A percentile compares a stretch with the other conserved stretches of the same genome.
phyloP scores from a whole-genome alignment of 2,329 filamentous ascomycete genomes.

The Beauveria medogensis region DNA sequence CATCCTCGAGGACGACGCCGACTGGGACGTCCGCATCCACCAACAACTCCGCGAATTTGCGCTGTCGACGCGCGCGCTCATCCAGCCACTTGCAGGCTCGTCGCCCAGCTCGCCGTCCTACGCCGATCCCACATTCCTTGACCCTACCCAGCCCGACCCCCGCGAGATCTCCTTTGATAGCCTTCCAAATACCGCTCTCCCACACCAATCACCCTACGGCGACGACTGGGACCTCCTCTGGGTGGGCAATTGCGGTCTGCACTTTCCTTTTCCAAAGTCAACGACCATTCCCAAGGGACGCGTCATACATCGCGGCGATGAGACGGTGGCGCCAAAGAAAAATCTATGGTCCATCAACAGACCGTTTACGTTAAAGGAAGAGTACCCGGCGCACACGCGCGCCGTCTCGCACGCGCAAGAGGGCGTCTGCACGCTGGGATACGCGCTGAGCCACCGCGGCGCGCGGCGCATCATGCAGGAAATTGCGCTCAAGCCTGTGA shows the following conservation, averaged over 20 bases:
- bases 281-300: slow-evolving; percentile 21
- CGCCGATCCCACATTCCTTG: slow-evolving; percentile 20
- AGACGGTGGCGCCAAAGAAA: slow-evolving; percentile 26
- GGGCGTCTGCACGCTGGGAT: slow-evolving; percentile 33
- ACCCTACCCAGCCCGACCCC: slow-evolving; percentile 5
- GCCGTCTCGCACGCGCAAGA: slow-evolving; percentile 34
- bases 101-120: slow-evolving; percentile 10
- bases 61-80: slow-evolving; percentile 25
- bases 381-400: slow-evolving; percentile 34
- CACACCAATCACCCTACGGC: slow-evolving; percentile 35
- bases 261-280: slow-evolving; percentile 19
- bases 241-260: slow-evolving; percentile 40
- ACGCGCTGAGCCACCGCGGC: slow-evolving; percentile 36
- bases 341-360: slow-evolving; percentile 27
- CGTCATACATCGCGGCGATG: slow-evolving; percentile 25
- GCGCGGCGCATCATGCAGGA: slow-evolving; percentile 35
- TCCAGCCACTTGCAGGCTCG: slow-evolving; percentile 20
- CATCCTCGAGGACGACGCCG: slow-evolving; percentile 48
- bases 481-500: slow-evolving; percentile 33
- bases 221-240: slow-evolving; percentile 45
- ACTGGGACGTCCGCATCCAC: slow-evolving; percentile 48
- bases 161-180: slow-evolving; percentile 17
- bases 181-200: slow-evolving; percentile 15
- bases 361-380: slow-evolving; percentile 25
- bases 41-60: slow-evolving; percentile 37